Base-by-base conservation (phyloP, 1,284 basidiomycete species). In the Chondrostereum purpureum region DNA sequence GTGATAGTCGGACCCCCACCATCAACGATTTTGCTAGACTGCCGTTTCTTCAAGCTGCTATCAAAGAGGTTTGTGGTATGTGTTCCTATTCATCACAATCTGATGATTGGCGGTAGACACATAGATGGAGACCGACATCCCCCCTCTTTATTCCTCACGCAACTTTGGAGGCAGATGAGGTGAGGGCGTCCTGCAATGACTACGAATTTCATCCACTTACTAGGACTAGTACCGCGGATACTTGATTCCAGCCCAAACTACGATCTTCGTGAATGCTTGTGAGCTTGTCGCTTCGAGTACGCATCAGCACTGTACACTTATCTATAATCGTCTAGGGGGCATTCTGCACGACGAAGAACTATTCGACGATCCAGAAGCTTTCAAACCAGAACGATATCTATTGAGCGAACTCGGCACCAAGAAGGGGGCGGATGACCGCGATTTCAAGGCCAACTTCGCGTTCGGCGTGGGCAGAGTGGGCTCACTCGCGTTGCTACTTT, bases 11-110 rank as follows among this genome's bases (percentile, higher is more conserved):
- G n/a, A 48, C 53, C 41, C 62, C 62, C 3, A 50, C 44, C 1
- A 38, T 56, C 21, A 51, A 56, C 1, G 62, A 64, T 23, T 47
- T 54, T 22, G 48, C 54, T 11, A 43, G 54, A 3, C 53, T 64
- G 27, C 62, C 62, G 0, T 64, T 62, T 43, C 47, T 60, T 16
- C 56, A 55, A 12, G 62, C 56, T 2, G 39, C 60, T 20, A 53
- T 58, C 24, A 55, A 59, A 44, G 58, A 59, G 44, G 53, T n/a
- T 19, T 13, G 6, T 36, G 2, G 13, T 14, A 16, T 19, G n/a
- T 3, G 2, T 17, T n/a, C 20, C 4, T 11, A 16, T 16, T 42
- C 22, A 31, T 35, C 5, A 46, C 41, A n/a, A 27, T 16, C 12
- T 18, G n/a, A n/a, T n/a, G n/a, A n/a, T n/a, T 41, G 2, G 23